A percentile compares a stretch with the other conserved stretches of the same genome.
phyloP scores from a whole-genome alignment of 2,329 filamentous ascomycete genomes.

The Phialophora tarda region DNA sequence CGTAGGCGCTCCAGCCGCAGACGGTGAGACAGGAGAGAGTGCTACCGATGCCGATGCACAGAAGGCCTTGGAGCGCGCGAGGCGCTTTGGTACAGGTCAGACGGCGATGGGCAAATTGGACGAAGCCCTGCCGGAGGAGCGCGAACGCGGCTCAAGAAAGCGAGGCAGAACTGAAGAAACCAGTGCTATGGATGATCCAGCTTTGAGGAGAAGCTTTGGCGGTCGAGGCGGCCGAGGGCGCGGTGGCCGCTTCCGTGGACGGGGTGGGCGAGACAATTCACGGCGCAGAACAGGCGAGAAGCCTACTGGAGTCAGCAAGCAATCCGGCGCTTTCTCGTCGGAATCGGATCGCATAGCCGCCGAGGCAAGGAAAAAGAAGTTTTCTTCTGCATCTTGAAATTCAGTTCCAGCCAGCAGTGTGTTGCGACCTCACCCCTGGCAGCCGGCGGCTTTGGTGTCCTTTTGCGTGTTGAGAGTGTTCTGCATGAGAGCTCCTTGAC shows the following conservation, averaged over 20 bases:
- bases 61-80: constrained; percentile 54
- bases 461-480: neutral
- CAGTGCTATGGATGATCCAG: constrained; percentile 45
- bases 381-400: constrained; percentile 41
- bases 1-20: constrained; percentile 40
- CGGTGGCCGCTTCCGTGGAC: constrained; percentile 35
- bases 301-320: constrained; percentile 41
- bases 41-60: constrained; percentile 50
- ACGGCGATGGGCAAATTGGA: constrained; percentile 52
- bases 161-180: constrained; percentile 45
- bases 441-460: neutral
- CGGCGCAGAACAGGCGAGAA: constrained; percentile 38
- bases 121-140: constrained; percentile 52
- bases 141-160: constrained; percentile 47
- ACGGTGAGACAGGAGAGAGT: constrained; percentile 41
- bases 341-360: constrained; percentile 52
- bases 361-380: constrained; percentile 57
- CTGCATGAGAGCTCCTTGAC: neutral
- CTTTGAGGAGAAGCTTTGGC: constrained; percentile 50
- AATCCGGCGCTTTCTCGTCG: constrained; percentile 39
- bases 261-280: constrained; percentile 35
- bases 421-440: neutral
- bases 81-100: constrained; percentile 49
- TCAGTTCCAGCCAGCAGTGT: neutral
- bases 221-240: constrained; percentile 40